Evolutionary conservation across 805 yeast genomes (phyloP), one percentile per base, ranked within the genome.

Genomic region (Sugiyamaella smithiae): DNA sequence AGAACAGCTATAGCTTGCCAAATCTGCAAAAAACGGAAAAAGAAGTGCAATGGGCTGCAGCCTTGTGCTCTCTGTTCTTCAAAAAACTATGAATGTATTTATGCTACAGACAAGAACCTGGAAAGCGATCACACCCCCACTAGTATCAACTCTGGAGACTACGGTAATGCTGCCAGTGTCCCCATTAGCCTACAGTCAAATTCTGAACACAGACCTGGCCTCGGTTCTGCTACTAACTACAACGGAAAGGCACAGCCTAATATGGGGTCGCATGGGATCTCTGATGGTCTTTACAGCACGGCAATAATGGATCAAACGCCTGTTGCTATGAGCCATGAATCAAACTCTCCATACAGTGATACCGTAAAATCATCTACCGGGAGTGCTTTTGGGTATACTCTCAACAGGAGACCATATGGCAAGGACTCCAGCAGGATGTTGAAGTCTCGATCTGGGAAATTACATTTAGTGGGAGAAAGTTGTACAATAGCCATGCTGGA

Each of bases 1-100:
- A 71, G 73, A 51, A 73, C 71, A 16, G 69, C 75, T 1, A 64
- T 66, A 50, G 78, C 78, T 6, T 73, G 78, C 50, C 74, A 72
- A 48, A 59, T 58, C 45, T 73, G 77, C 58, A 72, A 71, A 56
- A 67, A 62, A 48, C 54, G 75, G 32, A 73, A 73, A 57, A 67
- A 55, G 45, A 58, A 52, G 49, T 71, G 65, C 37, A 53, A 63
- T 43, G 68, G 69, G 1, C 48, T 56, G 8, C 47, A 51, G 8
- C 74, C 75, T 1, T 68, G 75, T 52, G 56, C 54, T 5, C 52
- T 67, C n/a, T 69, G 75, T 48, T 37, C 45, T 8, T 38, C 49
- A 19, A 64, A 64, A 54, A 56, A 56, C 9, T 56, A 63, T 14
- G 51, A 49, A 5, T 71, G 74, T 45, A 51, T 53, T 22, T 70